Conservation (phyloP, 108 stramenopile genomes). For the Craspedostauros australis region DNA sequence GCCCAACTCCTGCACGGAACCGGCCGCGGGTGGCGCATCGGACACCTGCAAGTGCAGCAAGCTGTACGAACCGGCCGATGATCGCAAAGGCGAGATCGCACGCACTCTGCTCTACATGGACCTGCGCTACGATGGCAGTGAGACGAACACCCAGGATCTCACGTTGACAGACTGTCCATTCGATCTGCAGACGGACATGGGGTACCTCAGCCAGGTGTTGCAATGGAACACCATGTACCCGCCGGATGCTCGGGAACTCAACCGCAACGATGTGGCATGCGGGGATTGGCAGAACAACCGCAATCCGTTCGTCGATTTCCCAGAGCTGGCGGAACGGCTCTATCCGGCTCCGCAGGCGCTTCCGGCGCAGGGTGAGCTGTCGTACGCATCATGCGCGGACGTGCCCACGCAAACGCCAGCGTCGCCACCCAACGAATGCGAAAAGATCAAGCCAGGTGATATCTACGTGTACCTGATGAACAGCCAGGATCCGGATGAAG, state of each 20-base stretch:
- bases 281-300: conserved; percentile 53
- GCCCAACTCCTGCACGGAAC: conserved; percentile 12
- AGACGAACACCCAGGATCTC: conserved; percentile 15
- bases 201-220: conserved; percentile 31
- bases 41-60: conserved; percentile 8
- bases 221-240: conserved; percentile 52
- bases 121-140: conserved; percentile 37
- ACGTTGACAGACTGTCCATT: background rate
- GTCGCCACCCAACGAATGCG: conserved; percentile 8
- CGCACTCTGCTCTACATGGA: conserved; percentile 57
- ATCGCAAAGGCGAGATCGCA: conserved; percentile 43
- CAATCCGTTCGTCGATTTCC: conserved; percentile 63
- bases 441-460: conserved; percentile 7
- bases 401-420: too few relatives aligned
- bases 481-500: conserved; percentile 22
- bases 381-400: too few relatives aligned
- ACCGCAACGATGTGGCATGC: conserved; percentile 35
- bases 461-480: conserved; percentile 20
- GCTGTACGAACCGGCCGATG: conserved; percentile 20
- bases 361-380: too few relatives aligned
- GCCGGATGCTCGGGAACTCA: conserved; percentile 29
- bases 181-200: conserved; percentile 15
- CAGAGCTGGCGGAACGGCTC: conserved; percentile 47
- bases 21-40: conserved; percentile 33
- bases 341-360: too few relatives aligned